A percentile compares a stretch with the other conserved stretches of the same genome.
Conservation (phyloP, 2,329 filamentous ascomycete species). For the Xylaria hypoxylon region DNA sequence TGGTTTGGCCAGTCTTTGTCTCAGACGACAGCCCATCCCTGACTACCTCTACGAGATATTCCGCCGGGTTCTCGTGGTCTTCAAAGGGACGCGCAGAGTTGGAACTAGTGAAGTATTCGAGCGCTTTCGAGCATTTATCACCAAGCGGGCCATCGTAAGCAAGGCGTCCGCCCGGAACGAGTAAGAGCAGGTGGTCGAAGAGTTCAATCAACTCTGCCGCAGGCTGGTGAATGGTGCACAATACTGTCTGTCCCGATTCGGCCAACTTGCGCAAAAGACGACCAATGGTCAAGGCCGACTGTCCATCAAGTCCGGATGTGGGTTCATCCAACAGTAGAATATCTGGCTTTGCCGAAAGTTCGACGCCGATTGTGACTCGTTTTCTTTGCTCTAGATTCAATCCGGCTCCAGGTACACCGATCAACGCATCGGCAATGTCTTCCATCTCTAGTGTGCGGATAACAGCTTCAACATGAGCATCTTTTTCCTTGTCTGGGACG, state of each 20-base stretch:
- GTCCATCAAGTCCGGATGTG: slow-evolving; percentile 78
- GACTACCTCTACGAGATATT: too few species aligned
- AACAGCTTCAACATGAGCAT: too few species aligned
- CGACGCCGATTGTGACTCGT: slow-evolving; percentile 79
- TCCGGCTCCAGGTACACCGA: slow-evolving; percentile 31
- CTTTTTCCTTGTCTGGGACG: too few species aligned
- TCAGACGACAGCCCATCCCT: too few species aligned
- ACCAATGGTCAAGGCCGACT: slow-evolving; percentile 79
- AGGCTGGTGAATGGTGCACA: slow-evolving; percentile 60
- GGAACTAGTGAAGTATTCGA: slow-evolving; percentile 70
- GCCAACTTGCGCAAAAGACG: slow-evolving; percentile 74
- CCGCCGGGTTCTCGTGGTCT: too few species aligned
- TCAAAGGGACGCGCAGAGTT: slow-evolving; percentile 44
- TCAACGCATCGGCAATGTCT: slow-evolving; percentile 27
- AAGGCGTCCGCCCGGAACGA: slow-evolving; percentile 66
- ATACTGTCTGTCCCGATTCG: slow-evolving; percentile 55
- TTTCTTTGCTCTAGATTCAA: slow-evolving; percentile 58
- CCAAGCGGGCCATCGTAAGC: slow-evolving; percentile 61
- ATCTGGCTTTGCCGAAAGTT: slow-evolving; percentile 77
- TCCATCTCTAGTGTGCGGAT: slow-evolving; percentile 32
- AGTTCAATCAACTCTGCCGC: slow-evolving; percentile 55
- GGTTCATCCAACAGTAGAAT: slow-evolving; percentile 76
- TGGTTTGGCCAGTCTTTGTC: too few species aligned
- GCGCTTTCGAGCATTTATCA: too few species aligned
- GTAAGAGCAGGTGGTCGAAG: slow-evolving; percentile 66